Percentiles rank a stretch among this genome's conserved stretches.
phyloP scores from a whole-genome alignment of 2,329 filamentous ascomycete genomes.

The Claviceps lovelessii region DNA sequence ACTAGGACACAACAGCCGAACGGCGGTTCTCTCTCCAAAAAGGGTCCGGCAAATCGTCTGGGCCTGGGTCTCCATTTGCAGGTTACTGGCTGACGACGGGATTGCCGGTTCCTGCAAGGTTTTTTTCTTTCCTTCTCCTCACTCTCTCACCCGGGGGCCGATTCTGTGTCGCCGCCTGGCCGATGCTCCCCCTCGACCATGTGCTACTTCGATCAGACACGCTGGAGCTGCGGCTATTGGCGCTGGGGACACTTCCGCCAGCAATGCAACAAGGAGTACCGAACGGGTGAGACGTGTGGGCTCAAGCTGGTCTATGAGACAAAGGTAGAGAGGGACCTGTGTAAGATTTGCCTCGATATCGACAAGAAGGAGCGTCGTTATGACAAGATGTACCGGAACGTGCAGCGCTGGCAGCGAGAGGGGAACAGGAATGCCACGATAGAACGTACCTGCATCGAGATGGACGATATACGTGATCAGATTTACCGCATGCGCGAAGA shows the following conservation, averaged over 20 bases:
- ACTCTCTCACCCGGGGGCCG: conserved; percentile 2
- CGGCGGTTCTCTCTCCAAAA: no score
- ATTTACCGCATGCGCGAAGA: conserved; percentile 33
- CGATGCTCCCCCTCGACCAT: conserved; percentile 34
- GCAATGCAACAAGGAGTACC: conserved; percentile 89
- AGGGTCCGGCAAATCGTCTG: neutral
- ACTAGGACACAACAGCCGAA: neutral
- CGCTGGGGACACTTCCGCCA: conserved; percentile 88
- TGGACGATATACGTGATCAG: conserved; percentile 49
- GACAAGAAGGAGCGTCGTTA: conserved; percentile 69
- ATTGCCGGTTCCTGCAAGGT: conserved; percentile 7
- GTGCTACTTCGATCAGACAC: conserved; percentile 92
- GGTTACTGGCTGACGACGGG: conserved; percentile 8
- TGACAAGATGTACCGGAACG: conserved; percentile 58
- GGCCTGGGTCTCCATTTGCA: conserved; percentile 4
- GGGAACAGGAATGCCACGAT: conserved; percentile 62
- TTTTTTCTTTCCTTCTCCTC: neutral
- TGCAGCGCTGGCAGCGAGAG: conserved; percentile 64
- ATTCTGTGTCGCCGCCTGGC: conserved; percentile 6
- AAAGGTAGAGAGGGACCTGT: conserved; percentile 46
- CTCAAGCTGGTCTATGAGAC: conserved; percentile 78
- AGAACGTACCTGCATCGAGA: conserved; percentile 55
- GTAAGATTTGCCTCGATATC: conserved; percentile 79
- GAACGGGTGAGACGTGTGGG: conserved; percentile 90
- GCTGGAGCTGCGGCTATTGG: conserved; percentile 78